A percentile compares a stretch with the other conserved stretches of the same genome.
Evolutionary conservation across 306 rosid genomes (phyloP).

Genomic region (Quillaja saponaria): DNA sequence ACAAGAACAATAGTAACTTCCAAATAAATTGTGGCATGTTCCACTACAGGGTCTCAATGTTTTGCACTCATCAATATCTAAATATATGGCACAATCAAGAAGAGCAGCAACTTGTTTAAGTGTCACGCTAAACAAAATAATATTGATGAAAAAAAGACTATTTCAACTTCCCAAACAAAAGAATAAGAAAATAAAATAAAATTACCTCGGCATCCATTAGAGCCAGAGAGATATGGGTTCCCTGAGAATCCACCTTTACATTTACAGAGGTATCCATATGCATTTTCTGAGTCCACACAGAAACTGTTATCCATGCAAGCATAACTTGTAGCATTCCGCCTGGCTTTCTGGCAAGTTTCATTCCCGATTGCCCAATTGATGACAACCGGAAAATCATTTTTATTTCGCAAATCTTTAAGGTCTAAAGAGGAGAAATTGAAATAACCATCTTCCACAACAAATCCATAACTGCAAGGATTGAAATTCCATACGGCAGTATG

Average conservation of each 20-base stretch:
- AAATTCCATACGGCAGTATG: not conserved
- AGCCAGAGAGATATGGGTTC: slow-evolving; percentile 30
- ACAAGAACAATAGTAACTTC: slow-evolving; percentile 8
- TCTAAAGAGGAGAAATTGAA: slow-evolving; percentile 6
- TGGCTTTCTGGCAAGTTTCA: slow-evolving; percentile 1
- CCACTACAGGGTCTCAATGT: slow-evolving; percentile 1
- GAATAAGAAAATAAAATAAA: too few species aligned
- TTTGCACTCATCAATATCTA: slow-evolving; percentile 11
- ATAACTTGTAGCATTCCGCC: not conserved
- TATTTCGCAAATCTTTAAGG: not conserved
- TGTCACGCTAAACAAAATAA: not conserved
- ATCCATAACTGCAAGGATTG: slow-evolving; percentile 42
- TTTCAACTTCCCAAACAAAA: not conserved
- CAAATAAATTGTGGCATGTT: not conserved
- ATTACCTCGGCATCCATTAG: slow-evolving; percentile 35
- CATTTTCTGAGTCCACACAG: not conserved
- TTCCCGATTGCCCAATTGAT: slow-evolving; percentile 28
- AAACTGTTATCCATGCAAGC: slow-evolving; percentile 12
- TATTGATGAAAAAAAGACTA: not conserved
- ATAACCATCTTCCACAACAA: slow-evolving; percentile 8
- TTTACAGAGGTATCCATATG: slow-evolving; percentile 30
- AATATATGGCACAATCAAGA: not conserved
- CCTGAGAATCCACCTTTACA: slow-evolving; percentile 39
- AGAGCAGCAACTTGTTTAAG: not conserved
- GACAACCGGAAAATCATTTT: not conserved